Evolutionary conservation across 163 green algal species (phyloP).

Genomic region (Smithsoniella earleae): DNA sequence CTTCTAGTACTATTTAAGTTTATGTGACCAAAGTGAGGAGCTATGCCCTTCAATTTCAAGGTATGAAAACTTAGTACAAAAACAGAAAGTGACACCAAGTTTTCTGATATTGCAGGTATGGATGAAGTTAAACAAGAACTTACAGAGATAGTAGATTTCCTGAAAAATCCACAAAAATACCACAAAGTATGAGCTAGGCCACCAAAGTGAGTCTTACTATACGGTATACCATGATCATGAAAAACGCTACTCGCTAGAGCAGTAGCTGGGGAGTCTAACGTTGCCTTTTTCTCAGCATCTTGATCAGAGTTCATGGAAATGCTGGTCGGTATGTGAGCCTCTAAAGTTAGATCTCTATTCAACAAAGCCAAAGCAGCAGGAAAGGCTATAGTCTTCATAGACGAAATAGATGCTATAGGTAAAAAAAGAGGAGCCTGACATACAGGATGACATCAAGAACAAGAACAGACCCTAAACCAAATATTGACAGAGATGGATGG

Average conservation of each 20-base stretch:
- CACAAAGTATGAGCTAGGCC: neutral
- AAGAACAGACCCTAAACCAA: conserved; percentile 99
- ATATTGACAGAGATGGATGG: conserved; percentile 97
- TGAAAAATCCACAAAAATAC: neutral
- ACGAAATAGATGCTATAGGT: conserved; percentile 99
- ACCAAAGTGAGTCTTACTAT: too few relatives aligned
- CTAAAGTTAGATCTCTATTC: conserved; percentile 95
- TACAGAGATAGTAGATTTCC: neutral
- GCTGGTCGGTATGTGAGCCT: conserved; percentile 98
- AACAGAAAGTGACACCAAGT: too few relatives aligned
- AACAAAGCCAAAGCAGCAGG: conserved; percentile 90
- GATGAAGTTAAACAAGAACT: neutral
- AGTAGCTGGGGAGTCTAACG: conserved; percentile 91
- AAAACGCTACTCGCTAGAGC: conserved; percentile 96
- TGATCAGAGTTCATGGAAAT: conserved; percentile 99
- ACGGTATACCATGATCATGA: too few relatives aligned
- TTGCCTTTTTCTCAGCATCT: conserved; percentile 99
- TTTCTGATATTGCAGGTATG: neutral
- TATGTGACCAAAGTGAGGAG: too few relatives aligned
- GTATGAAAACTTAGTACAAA: too few relatives aligned
- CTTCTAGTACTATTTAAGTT: too few relatives aligned
- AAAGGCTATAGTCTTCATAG: too few relatives aligned
- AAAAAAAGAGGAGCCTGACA: conserved; percentile 86
- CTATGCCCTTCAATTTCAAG: too few relatives aligned
- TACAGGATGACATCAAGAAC: conserved; percentile 95